These are phyloP conservation scores for Clonostachys byssicola DNA, from an alignment of 2,329 filamentous ascomycete species.

Conservation along the genomic window DNA sequence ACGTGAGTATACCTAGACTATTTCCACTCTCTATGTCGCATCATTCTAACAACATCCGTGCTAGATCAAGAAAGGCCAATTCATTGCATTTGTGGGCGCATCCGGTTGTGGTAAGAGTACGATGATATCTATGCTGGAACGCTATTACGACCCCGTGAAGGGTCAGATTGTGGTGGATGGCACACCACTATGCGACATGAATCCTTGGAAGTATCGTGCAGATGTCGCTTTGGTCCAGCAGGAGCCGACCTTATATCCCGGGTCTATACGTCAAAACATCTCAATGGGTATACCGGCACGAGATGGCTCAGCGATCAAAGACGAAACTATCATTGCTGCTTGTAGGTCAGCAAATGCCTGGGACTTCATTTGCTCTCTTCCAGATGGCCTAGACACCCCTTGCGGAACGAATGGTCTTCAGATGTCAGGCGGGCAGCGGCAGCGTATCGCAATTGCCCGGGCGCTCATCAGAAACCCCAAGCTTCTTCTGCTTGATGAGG, in stretches of 20 bases:
- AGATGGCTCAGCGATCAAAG: slow-evolving; percentile 30
- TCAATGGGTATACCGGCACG: slow-evolving; percentile 63
- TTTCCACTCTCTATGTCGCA: neutral
- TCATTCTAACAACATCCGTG: neutral
- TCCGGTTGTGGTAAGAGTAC: slow-evolving; percentile 94
- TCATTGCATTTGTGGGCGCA: slow-evolving; percentile 78
- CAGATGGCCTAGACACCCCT: slow-evolving; percentile 79
- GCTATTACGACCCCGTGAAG: slow-evolving; percentile 86
- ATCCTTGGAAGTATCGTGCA: slow-evolving; percentile 81
- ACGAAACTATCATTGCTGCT: slow-evolving; percentile 70
- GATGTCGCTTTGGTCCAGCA: slow-evolving; percentile 87
- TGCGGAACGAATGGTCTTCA: slow-evolving; percentile 86
- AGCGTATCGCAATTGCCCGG: slow-evolving; percentile 88
- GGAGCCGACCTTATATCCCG: slow-evolving; percentile 92
- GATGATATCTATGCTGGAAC: slow-evolving; percentile 85
- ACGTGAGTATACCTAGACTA: slow-evolving; percentile 4
- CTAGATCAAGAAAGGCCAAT: slow-evolving; percentile 28
- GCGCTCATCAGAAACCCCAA: slow-evolving; percentile 89
- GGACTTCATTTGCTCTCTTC: slow-evolving; percentile 83
- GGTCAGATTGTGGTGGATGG: slow-evolving; percentile 82
- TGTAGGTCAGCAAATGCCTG: slow-evolving; percentile 92
- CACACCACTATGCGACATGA: slow-evolving; percentile 73
- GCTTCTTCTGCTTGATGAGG: slow-evolving; percentile 51
- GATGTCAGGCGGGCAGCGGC: slow-evolving; percentile 88
- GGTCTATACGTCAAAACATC: slow-evolving; percentile 87